A percentile compares a stretch with the other conserved stretches of the same genome.
Evolutionary conservation across 2,329 filamentous ascomycete species (phyloP).

Genomic region (Sporothrix humicola): DNA sequence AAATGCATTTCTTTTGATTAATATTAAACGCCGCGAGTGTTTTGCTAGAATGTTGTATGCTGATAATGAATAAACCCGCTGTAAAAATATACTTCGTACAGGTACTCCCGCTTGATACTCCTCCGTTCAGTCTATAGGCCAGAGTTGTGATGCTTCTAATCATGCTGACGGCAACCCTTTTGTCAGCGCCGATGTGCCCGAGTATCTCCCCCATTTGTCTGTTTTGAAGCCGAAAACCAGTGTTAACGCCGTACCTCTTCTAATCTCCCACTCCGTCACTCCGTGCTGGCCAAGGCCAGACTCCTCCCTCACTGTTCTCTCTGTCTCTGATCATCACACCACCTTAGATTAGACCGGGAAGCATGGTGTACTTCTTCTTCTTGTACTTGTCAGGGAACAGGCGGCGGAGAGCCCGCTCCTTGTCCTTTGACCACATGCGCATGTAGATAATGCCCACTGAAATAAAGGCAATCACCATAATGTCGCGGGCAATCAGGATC

Average conservation of each 20-base stretch:
- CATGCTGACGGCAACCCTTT: neutral
- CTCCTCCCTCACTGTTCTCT: neutral
- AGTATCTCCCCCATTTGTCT: too few relatives aligned
- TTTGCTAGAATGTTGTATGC: too few relatives aligned
- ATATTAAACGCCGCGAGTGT: too few relatives aligned
- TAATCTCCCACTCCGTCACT: too few relatives aligned
- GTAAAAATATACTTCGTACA: neutral
- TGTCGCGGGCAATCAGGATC: conserved; percentile 77
- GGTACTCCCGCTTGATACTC: neutral
- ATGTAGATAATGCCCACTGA: conserved; percentile 76
- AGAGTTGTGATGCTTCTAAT: neutral
- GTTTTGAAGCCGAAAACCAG: neutral
- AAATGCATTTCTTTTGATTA: too few relatives aligned
- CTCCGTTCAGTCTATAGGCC: neutral
- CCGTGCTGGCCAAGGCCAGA: neutral
- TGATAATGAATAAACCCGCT: too few relatives aligned
- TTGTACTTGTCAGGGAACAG: conserved; percentile 94
- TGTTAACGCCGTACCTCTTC: conserved; percentile 7
- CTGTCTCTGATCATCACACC: neutral
- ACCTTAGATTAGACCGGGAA: conserved; percentile 74
- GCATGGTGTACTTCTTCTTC: conserved; percentile 85
- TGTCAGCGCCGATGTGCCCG: neutral
- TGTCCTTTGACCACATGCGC: conserved; percentile 86
- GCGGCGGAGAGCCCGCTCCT: conserved; percentile 86
- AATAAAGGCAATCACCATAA: conserved; percentile 78